Base-by-base conservation (phyloP, 2,329 filamentous ascomycete species). In the Diaporthe citri region DNA sequence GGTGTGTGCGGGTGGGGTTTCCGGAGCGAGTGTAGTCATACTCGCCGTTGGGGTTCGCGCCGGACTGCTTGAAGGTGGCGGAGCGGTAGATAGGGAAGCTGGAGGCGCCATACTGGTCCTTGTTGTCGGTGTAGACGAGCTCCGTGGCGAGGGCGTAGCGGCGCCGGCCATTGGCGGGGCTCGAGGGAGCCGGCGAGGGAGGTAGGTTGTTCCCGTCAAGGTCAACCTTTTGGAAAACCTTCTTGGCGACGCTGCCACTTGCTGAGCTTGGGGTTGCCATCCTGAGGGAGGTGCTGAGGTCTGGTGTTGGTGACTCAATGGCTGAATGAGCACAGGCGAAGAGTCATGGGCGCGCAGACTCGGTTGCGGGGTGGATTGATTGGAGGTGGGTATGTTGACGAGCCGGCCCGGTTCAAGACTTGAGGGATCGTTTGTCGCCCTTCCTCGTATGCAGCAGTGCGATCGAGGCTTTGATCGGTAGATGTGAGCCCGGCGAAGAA, bases 21-120 rank as follows among this genome's bases (percentile, higher is more conserved):
- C 97, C 97, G 48, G 96, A 98, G 76, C 97, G 94, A 76, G 97
- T 98, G 87, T 99, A 99, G 87, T 99, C 97, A 85, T 98, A 99
- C 85, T 98, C 96, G 81, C 91, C 94, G 76, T 95, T 95, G 75
- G 94, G 95, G 60, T 86, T 89, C 77, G 94, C 93, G 25, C 93
- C 95, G 31, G 90, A 91, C 85, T 98, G 97, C 87, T 99, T 99
- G 89, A 99, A 99, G 51, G 97, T 99, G 66, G 97, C 97, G 66
- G 95, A 97, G 90, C 98, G 97, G 85, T 99, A 99, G 82, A 99
- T 98, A 72, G 97, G 97, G 80, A 97, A 93, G 84, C 96, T 98
- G 80, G 95, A 98, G 74, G 97, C 91, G 82, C 97, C 97, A 88
- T 98, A 98, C 87, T 99, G 97, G 85, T 99, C 97, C 85, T 93